Conservation (phyloP, 257 asterid species). For the Solanum chiquidenum region DNA sequence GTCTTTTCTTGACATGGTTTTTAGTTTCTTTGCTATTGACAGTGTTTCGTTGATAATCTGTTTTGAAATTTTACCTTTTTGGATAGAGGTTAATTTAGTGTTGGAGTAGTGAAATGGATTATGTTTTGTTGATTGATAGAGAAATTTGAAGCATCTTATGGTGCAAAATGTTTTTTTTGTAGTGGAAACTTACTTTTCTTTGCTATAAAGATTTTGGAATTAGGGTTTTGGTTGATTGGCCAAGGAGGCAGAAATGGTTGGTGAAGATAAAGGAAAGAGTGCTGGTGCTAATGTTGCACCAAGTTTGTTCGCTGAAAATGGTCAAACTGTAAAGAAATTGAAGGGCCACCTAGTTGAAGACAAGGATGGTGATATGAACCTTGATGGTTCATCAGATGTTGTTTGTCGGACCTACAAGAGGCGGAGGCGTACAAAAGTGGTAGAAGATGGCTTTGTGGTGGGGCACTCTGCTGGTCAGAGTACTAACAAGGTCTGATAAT, state of each 20-base stretch:
- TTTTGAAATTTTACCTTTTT: neutral
- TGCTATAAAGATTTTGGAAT: neutral
- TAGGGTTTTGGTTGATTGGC: neutral
- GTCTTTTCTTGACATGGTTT: neutral
- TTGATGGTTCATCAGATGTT: conserved; percentile 17
- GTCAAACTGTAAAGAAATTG: conserved; percentile 12
- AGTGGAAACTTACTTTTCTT: conserved; percentile 6
- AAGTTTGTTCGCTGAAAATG: conserved; percentile 7
- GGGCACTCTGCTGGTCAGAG: conserved; percentile 22
- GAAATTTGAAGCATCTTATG: conserved; percentile 11
- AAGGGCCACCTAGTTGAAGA: conserved; percentile 21
- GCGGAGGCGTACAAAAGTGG: conserved; percentile 32
- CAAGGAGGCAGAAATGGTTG: conserved; percentile 25
- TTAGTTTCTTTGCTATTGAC: neutral
- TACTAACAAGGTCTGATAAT: conserved; percentile 31
- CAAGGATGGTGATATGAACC: conserved; percentile 17
- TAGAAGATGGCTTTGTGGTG: conserved; percentile 11
- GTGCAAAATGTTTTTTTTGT: conserved; percentile 4
- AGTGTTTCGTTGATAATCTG: neutral
- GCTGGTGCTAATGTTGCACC: conserved; percentile 17
- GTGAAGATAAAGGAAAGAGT: conserved; percentile 17
- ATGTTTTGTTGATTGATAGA: conserved; percentile 17
- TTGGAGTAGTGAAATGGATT: neutral
- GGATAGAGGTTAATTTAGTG: neutral
- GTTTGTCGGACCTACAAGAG: conserved; percentile 60